phyloP scores from a whole-genome alignment of 2,329 filamentous ascomycete species.

The Chrysoporthe austroafricana region DNA sequence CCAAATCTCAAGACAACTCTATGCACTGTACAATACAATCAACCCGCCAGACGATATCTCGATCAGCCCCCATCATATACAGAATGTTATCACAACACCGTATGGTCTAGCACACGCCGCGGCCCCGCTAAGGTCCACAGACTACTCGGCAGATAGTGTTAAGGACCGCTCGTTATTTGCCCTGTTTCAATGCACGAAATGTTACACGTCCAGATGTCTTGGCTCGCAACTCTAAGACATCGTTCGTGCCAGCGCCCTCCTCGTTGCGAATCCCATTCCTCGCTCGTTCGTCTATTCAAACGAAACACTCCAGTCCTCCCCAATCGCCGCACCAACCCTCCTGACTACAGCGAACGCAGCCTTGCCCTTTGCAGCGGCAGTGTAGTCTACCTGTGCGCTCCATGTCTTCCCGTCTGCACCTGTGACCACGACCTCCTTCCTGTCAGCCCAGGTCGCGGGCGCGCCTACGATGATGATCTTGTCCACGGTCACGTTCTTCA shows the following conservation, averaged over 20 bases:
- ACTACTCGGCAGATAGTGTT: conserved; percentile 4
- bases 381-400: conserved; percentile 65
- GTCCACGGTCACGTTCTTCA: conserved; percentile 79
- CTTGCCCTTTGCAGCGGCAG: conserved; percentile 49
- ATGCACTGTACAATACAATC: neutral
- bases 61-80: conserved; percentile 8
- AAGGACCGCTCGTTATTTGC: conserved; percentile 7
- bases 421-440: conserved; percentile 61
- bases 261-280: neutral
- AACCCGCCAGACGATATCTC: neutral
- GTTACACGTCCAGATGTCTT: conserved; percentile 10
- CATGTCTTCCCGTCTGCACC: conserved; percentile 54
- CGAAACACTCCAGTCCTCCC: conserved; percentile 55
- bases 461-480: conserved; percentile 84
- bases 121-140: conserved; percentile 1
- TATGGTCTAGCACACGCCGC: conserved; percentile 1
- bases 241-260: neutral
- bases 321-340: conserved; percentile 55
- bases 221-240: neutral
- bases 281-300: conserved; percentile 37
- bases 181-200: neutral
- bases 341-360: conserved; percentile 58
- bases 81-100: neutral
- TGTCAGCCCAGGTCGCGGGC: conserved; percentile 70
- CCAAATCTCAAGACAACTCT: neutral